Percentiles rank a stretch among this genome's conserved stretches.
These are phyloP conservation scores for Dispira simplex DNA, from an alignment of 192 early-diverging fungal species.

Conservation along the genomic window DNA sequence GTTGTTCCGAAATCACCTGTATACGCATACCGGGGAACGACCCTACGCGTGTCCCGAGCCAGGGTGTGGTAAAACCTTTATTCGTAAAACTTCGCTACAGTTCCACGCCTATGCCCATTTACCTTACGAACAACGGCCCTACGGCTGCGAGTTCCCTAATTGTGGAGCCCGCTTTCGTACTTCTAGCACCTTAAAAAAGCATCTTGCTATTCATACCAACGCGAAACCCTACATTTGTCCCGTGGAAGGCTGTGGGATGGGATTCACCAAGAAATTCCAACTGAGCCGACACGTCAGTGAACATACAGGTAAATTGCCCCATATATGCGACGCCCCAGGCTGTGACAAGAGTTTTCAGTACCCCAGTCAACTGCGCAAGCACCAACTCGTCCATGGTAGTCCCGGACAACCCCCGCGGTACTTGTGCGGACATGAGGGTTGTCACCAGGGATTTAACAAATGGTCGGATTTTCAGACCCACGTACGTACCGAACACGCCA, in stretches of 20 bases:
- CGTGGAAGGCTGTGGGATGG: slow-evolving; percentile 14
- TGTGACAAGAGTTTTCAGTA: slow-evolving; percentile 22
- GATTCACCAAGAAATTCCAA: slow-evolving; percentile 29
- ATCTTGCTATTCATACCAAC: slow-evolving; percentile 20
- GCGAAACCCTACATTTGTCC: slow-evolving; percentile 22
- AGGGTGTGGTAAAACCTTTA: slow-evolving; percentile 62
- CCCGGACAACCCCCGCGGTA: slow-evolving; percentile 13
- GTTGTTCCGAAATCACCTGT: slow-evolving; percentile 35
- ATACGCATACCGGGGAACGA: slow-evolving; percentile 58
- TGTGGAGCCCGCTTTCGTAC: slow-evolving; percentile 24
- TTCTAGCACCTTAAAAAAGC: slow-evolving; percentile 32
- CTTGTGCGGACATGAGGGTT: slow-evolving; percentile 16
- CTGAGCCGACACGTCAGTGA: slow-evolving; percentile 22
- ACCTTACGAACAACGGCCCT: slow-evolving; percentile 6
- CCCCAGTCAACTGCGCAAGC: slow-evolving; percentile 25
- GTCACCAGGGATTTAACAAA: slow-evolving; percentile 19
- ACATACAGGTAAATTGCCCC: slow-evolving; percentile 24
- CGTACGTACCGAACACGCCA: slow-evolving; percentile 16
- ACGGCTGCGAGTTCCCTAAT: slow-evolving; percentile 15
- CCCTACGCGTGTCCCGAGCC: slow-evolving; percentile 51
- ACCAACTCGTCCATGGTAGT: slow-evolving; percentile 14
- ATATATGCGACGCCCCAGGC: slow-evolving; percentile 18
- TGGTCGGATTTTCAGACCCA: slow-evolving; percentile 31
- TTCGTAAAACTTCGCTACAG: slow-evolving; percentile 20
- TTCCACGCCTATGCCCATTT: slow-evolving; percentile 18